These are phyloP conservation scores for Hypoxylon sp. DNA, from an alignment of 2,329 filamentous ascomycete species.

Conservation along the genomic window DNA sequence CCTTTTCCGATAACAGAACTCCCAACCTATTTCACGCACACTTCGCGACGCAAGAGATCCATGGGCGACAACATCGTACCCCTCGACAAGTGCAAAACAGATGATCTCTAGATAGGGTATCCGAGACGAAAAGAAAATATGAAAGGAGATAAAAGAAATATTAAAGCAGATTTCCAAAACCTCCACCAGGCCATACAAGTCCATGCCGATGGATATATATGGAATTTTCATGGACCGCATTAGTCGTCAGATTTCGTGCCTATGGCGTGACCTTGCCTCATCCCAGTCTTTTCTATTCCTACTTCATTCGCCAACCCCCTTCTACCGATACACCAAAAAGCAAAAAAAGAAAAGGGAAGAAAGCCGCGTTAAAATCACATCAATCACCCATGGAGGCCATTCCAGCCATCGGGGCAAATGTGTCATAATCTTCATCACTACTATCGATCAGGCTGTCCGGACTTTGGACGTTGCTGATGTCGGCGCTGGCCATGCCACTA, in stretches of 20 bases:
- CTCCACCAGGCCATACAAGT: conserved; percentile 7
- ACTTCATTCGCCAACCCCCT: conserved; percentile 39
- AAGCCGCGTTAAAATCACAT: conserved; percentile 19
- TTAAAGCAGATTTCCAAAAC: conserved; percentile 26
- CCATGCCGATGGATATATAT: conserved; percentile 34
- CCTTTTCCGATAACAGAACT: conserved; percentile 31
- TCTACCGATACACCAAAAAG: conserved; percentile 30
- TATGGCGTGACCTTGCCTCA: conserved; percentile 53
- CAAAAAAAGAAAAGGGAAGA: conserved; percentile 18
- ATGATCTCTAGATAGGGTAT: conserved; percentile 45
- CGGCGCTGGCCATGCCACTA: conserved; percentile 63
- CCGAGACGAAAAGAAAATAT: conserved; percentile 34
- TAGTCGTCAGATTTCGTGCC: conserved; percentile 51
- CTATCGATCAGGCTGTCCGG: conserved; percentile 66
- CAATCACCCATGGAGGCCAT: conserved; percentile 54
- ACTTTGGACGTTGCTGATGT: conserved; percentile 67
- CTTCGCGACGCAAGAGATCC: conserved; percentile 32
- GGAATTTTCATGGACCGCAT: conserved; percentile 29
- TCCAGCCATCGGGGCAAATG: conserved; percentile 56
- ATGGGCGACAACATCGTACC: conserved; percentile 18
- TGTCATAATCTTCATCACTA: conserved; percentile 71
- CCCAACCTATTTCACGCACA: conserved; percentile 28
- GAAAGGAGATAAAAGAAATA: conserved; percentile 17
- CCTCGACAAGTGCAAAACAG: conserved; percentile 18
- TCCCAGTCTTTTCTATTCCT: conserved; percentile 40